Evolutionary conservation across 805 yeast species (phyloP), one percentile per base, ranked within the genome.

Genomic region (Sugiyamaella marilandica): DNA sequence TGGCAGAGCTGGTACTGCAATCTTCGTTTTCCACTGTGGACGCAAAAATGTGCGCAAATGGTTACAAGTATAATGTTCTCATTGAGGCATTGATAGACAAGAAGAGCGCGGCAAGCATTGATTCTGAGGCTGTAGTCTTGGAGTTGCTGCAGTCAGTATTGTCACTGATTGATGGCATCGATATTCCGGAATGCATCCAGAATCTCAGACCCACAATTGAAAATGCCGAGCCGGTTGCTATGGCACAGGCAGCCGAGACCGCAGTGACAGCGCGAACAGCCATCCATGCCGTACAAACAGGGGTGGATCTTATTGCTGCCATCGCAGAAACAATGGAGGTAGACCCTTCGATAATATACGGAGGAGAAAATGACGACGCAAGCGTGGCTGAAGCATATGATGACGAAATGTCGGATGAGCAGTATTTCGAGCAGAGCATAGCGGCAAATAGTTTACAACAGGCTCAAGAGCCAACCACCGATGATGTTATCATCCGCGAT

Each of bases 281-380:
- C 47, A 68, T 85, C 47, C 84, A 84, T 57, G 75, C 86, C 2
- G 70, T 86, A 19, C 95, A 88, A 60, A 75, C 84, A 0, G 74
- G 85, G 0, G 69, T 91, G 19, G 98, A 92, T 65, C 66, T 92
- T 32, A 72, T 88, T 21, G 81, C 97, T 1, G 85, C 91, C 1
- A 73, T 83, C 5, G 77, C 85, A 59, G 97, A 90, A 65, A 68
- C 72, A 29, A 60, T 75, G 8, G 79, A 80, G 11, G 54, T 59
- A 13, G 61, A 54, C 29, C 61, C 59, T 2, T 35, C 54, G 2
- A 32, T 41, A 10, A 52, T 50, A 8, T 53, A 53, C 19, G 49
- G 36, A n/a, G 31, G 29, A 11, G 49, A 47, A 8, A 47, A 32
- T 5, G 55, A 10, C 31, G 53, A 44, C 13, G 53, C 49, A n/a